Base-by-base conservation (phyloP, 176 grass and related monocot species). In the Cenchrus fungigraminus region DNA sequence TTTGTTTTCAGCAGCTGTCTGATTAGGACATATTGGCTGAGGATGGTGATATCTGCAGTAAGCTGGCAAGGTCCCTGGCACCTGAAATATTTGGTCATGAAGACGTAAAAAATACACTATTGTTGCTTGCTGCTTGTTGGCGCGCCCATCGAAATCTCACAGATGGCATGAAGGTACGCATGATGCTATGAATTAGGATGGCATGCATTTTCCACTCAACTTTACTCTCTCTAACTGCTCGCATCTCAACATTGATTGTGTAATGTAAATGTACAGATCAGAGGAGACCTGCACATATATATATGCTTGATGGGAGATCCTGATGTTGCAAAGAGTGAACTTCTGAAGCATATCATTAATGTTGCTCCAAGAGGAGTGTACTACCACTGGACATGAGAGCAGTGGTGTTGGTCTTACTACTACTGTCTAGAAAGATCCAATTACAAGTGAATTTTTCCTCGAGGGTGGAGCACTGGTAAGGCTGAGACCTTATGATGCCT, bases 11-110 rank as follows among this genome's bases (percentile, higher is more conserved):
- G 81, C 34, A 29, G 7, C 40, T 42, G 51, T 79, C 65, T 89
- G 71, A 78, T 46, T 56, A 63, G 8, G 94, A 94, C 44, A 86
- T 82, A 1, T 91, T 99, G 22, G 91, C 92, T 54, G 97, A 99
- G 84, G 97, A 99, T 86, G 97, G 97, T 77, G 94, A 99, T 86
- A 94, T 99, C 68, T 97, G 94, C 84, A 97, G 85, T 78, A 99
- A 99, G 84, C 78, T 99, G 73, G 19, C 97, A 73, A 95, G 53
- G 47, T 99, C 97, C 16, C 79, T 99, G 74, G 97, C 97, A 75
- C 97, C 97, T 73, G 97, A 99, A 94, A 99, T 99, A 92, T 99
- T 99, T 89, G 97, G 97, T 14, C 97, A 99, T 84, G 97, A 99
- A 86, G 97, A 99, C 64, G 97, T 99, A 4, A 99, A 99, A 71